Conservation (phyloP, 345 rosid genomes). For the Populus tremula region DNA sequence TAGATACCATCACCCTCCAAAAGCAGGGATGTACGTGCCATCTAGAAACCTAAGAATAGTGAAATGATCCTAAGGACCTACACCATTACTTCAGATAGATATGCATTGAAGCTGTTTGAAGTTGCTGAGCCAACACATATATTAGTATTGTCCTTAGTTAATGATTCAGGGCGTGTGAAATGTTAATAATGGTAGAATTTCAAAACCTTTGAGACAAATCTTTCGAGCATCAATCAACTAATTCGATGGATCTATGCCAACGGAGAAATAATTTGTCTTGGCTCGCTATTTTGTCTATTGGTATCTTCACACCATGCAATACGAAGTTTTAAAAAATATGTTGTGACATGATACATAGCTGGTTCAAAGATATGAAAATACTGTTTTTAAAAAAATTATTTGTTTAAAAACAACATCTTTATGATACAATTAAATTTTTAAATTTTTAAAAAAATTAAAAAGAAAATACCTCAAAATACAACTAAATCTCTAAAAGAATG, state of each 20-base stretch:
- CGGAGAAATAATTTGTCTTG: not conserved
- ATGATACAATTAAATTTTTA: too few relatives aligned
- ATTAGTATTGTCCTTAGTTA: not conserved
- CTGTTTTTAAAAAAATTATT: too few relatives aligned
- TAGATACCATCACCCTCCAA: constrained; percentile 13
- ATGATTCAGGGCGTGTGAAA: not conserved
- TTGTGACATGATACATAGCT: not conserved
- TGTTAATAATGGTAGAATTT: not conserved
- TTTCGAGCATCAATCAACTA: not conserved
- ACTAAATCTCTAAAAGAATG: too few relatives aligned
- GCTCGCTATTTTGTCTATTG: not conserved
- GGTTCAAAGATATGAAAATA: too few relatives aligned
- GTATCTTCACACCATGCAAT: not conserved
- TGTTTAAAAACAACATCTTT: accelerated
- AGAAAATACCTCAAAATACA: too few relatives aligned
- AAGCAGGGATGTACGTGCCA: not conserved
- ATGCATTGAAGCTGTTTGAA: constrained; percentile 6
- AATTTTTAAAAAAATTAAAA: too few relatives aligned
- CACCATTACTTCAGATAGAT: constrained; percentile 16
- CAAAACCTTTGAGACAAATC: not conserved
- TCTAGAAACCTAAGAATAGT: constrained; percentile 6
- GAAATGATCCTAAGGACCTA: constrained; percentile 19
- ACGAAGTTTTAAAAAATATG: not conserved
- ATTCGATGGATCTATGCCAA: not conserved
- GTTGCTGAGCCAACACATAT: not conserved